phyloP scores from a whole-genome alignment of 768 basidiomycete species.

The Termitomyces sp. region DNA sequence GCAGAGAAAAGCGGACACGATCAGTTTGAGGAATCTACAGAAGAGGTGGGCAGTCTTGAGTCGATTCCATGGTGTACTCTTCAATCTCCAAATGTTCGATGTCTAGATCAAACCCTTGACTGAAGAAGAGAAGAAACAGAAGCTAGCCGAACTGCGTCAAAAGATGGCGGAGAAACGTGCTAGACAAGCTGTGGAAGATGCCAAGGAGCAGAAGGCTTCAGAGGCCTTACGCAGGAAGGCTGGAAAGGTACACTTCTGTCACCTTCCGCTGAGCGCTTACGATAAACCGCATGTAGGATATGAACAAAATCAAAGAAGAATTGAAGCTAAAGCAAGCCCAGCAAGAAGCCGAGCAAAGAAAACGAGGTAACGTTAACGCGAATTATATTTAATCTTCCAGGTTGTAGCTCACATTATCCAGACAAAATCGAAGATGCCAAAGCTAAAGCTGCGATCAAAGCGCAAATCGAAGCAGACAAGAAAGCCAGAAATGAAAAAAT shows the following conservation, averaged over 20 bases:
- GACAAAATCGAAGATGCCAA: constrained; percentile 89
- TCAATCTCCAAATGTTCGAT: neutral
- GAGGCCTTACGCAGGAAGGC: constrained; percentile 81
- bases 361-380: constrained; percentile 47
- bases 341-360: constrained; percentile 79
- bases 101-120: constrained; percentile 86
- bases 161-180: constrained; percentile 82
- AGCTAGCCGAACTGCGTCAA: constrained; percentile 68
- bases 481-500: constrained; percentile 80
- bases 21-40: constrained; percentile 92
- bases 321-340: constrained; percentile 71
- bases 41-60: constrained; percentile 54
- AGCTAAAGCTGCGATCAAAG: constrained; percentile 82
- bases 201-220: constrained; percentile 64
- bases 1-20: constrained; percentile 95
- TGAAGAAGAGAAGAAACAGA: constrained; percentile 86
- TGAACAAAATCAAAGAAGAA: constrained; percentile 68
- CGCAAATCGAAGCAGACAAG: constrained; percentile 94
- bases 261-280: neutral
- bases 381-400: neutral
- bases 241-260: constrained; percentile 50
- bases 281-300: constrained; percentile 42
- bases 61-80: neutral
- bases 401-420: constrained; percentile 20
- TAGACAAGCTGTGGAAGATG: constrained; percentile 65